Evolutionary conservation across 2,329 filamentous ascomycete species (phyloP).

Genomic region (Colletotrichum filicis): DNA sequence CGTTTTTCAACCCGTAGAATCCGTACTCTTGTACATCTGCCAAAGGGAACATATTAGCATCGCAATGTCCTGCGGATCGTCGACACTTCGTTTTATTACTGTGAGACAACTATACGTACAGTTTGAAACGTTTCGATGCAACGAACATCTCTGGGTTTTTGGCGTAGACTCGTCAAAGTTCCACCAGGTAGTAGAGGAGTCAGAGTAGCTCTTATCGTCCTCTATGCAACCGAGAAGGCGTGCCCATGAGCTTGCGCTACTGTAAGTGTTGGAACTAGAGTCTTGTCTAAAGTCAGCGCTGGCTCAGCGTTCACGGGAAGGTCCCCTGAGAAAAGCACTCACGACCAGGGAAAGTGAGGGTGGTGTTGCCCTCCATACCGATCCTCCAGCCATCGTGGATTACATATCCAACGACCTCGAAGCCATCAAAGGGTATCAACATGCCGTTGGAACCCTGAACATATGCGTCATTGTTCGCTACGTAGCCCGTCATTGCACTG

Average conservation of each 20-base stretch:
- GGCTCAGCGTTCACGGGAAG: background rate
- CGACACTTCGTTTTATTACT: no score
- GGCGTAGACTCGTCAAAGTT: background rate
- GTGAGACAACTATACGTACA: background rate
- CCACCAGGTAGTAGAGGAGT: background rate
- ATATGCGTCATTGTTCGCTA: slow-evolving; percentile 38
- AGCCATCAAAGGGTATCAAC: slow-evolving; percentile 35
- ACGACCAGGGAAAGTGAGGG: slow-evolving; percentile 9
- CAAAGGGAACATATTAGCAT: background rate
- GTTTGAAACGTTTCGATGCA: slow-evolving; percentile 4
- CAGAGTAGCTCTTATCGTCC: background rate
- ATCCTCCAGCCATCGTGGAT: slow-evolving; percentile 40
- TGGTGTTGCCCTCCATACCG: slow-evolving; percentile 31
- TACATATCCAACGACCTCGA: slow-evolving; percentile 36
- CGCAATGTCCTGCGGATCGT: background rate
- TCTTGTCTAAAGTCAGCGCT: background rate
- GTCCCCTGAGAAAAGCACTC: background rate
- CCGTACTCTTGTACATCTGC: slow-evolving; percentile 35
- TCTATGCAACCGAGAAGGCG: background rate
- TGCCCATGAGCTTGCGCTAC: background rate
- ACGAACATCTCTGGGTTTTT: background rate
- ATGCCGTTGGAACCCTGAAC: slow-evolving; percentile 34
- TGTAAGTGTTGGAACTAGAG: background rate
- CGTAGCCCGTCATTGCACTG: slow-evolving; percentile 44
- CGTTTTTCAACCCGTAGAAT: slow-evolving; percentile 33